phyloP scores from a whole-genome alignment of 1,284 basidiomycete species.

The Sphaerobolus stellatus region DNA sequence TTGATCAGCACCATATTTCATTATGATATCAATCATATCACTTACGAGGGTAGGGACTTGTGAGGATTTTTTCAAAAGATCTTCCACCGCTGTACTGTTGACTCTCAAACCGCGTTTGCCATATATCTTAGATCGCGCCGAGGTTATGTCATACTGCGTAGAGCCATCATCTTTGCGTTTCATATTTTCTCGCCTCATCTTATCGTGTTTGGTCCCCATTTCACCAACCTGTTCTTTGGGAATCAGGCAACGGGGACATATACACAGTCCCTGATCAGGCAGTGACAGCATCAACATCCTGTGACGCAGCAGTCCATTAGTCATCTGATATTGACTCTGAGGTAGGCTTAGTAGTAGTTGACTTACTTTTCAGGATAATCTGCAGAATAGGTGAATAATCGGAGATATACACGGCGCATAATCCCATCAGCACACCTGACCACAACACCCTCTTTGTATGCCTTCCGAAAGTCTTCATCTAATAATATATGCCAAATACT shows the following conservation, averaged over 20 bases:
- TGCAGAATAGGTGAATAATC: slow-evolving; percentile 25
- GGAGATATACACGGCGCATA: background rate
- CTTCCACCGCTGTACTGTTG: slow-evolving; percentile 13
- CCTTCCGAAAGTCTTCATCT: slow-evolving; percentile 21
- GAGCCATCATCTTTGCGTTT: slow-evolving; percentile 8
- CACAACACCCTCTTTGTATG: slow-evolving; percentile 5
- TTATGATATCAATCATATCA: background rate
- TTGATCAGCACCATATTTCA: background rate
- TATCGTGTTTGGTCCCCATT: slow-evolving; percentile 20
- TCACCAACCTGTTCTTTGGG: slow-evolving; percentile 8
- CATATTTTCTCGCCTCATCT: slow-evolving; percentile 1
- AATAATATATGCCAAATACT: slow-evolving; percentile 24
- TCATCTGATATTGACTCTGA: background rate
- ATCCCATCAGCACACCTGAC: background rate
- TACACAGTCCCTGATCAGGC: slow-evolving; percentile 15
- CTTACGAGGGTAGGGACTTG: slow-evolving; percentile 16
- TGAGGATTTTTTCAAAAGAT: slow-evolving; percentile 12
- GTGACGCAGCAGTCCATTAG: background rate
- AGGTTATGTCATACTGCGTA: background rate
- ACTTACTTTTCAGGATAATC: slow-evolving; percentile 32
- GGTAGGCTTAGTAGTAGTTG: background rate
- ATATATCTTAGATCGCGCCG: slow-evolving; percentile 25
- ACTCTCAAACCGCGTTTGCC: slow-evolving; percentile 16
- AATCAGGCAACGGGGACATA: slow-evolving; percentile 20
- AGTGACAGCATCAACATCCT: slow-evolving; percentile 14